Conservation (phyloP, 768 basidiomycete species). For the Hygrocybe punicea region DNA sequence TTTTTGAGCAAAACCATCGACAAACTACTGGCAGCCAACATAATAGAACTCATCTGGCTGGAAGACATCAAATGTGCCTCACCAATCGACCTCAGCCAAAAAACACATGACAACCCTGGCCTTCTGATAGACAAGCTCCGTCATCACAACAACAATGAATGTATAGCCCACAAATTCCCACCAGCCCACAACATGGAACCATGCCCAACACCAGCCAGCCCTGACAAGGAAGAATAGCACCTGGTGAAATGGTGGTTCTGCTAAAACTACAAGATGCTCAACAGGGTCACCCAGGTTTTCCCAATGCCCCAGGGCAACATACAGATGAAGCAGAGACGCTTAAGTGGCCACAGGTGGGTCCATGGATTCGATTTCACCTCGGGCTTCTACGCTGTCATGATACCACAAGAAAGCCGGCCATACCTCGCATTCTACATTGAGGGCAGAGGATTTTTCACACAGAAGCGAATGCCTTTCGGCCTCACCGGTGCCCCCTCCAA, state of each 20-base stretch:
- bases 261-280: conserved; percentile 38
- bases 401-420: too few species aligned
- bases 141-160: conserved; percentile 33
- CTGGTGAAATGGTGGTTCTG: conserved; percentile 34
- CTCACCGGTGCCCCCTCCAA: too few species aligned
- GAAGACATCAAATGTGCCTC: conserved; percentile 35
- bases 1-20: too few species aligned
- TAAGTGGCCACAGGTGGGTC: too few species aligned
- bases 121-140: conserved; percentile 34
- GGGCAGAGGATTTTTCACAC: too few species aligned
- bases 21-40: too few species aligned
- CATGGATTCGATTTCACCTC: too few species aligned
- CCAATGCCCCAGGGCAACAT: too few species aligned
- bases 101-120: conserved; percentile 31
- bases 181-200: conserved; percentile 21
- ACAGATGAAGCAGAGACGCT: too few species aligned
- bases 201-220: not conserved
- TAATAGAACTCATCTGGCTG: conserved; percentile 23
- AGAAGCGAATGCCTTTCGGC: too few species aligned
- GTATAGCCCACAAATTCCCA: conserved; percentile 24
- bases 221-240: not conserved
- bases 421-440: too few species aligned
- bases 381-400: too few species aligned
- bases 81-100: conserved; percentile 35
- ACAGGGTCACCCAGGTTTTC: conserved; percentile 7